Percentiles rank a stretch among this genome's conserved stretches.
Conservation (phyloP, 345 rosid species). For the Citrus unshiu region DNA sequence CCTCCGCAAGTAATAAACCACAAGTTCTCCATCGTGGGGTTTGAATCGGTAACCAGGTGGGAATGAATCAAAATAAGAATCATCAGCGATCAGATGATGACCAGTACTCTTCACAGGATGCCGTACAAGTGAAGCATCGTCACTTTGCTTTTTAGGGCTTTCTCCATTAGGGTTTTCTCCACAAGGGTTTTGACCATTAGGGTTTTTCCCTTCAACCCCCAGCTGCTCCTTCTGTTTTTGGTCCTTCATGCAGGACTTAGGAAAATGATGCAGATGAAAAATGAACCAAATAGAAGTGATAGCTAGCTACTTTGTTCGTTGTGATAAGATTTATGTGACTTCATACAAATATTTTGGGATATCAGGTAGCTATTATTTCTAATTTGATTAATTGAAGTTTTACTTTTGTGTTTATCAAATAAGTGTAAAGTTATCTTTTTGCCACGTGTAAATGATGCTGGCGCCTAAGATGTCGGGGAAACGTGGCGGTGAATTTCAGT, state of each 20-base stretch:
- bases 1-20: constrained; percentile 11
- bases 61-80: not conserved
- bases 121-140: not conserved
- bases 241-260: not conserved
- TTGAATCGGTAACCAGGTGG: constrained; percentile 24
- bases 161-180: not conserved
- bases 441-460: not conserved
- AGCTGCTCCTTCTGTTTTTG: not conserved
- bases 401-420: not conserved
- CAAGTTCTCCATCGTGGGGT: constrained; percentile 19
- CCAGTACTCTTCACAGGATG: not conserved
- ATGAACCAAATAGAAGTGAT: not conserved
- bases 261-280: not conserved
- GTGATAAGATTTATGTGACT: not conserved
- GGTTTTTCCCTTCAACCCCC: not conserved
- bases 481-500: not conserved
- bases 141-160: not conserved
- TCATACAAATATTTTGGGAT: not conserved
- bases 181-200: not conserved
- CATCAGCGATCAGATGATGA: not conserved
- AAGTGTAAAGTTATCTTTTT: not conserved
- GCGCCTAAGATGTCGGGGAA: not conserved
- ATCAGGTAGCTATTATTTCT: not conserved
- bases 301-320: not conserved
- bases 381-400: not conserved